A percentile compares a stretch with the other conserved stretches of the same genome.
These are phyloP conservation scores for Eutypella sp. DNA, from an alignment of 2,329 filamentous ascomycete genomes.

Conservation along the genomic window DNA sequence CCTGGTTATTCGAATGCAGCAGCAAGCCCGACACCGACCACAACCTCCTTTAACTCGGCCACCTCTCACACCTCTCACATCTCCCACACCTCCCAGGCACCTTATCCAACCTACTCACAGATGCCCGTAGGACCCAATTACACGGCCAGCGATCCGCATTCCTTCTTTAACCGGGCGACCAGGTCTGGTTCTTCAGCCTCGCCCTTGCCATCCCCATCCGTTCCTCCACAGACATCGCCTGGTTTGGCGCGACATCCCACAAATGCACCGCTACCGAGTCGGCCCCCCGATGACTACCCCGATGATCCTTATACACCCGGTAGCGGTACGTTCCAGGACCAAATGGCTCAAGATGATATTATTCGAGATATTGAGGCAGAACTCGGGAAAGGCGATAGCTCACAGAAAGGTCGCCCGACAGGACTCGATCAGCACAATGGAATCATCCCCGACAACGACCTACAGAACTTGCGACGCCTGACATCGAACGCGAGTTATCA, in stretches of 20 bases:
- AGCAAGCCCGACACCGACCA: constrained; percentile 30
- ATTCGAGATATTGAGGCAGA: constrained; percentile 56
- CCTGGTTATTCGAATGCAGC: constrained; percentile 34
- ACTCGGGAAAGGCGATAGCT: constrained; percentile 34
- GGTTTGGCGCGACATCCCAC: constrained; percentile 55
- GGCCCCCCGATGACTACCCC: constrained; percentile 40
- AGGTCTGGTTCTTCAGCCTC: constrained; percentile 49
- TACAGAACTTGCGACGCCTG: constrained; percentile 39
- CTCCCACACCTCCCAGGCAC: constrained; percentile 35
- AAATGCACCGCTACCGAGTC: constrained; percentile 53
- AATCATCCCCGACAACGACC: constrained; percentile 40
- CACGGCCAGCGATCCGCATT: constrained; percentile 40
- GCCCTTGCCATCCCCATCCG: constrained; percentile 39
- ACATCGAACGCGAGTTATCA: constrained; percentile 35
- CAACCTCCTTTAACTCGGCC: constrained; percentile 31
- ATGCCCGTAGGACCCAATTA: constrained; percentile 51
- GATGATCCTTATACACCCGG: constrained; percentile 40
- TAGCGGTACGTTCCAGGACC: constrained; percentile 32
- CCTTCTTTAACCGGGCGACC: constrained; percentile 38
- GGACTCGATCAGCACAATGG: constrained; percentile 36
- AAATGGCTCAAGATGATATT: constrained; percentile 45
- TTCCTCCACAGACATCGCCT: constrained; percentile 36
- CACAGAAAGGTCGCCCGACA: constrained; percentile 36
- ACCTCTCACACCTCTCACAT: constrained; percentile 34
- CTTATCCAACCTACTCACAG: constrained; percentile 48